Evolutionary conservation across 768 basidiomycete species (phyloP), one percentile per base, ranked within the genome.

Genomic region (Harrya chromipes): DNA sequence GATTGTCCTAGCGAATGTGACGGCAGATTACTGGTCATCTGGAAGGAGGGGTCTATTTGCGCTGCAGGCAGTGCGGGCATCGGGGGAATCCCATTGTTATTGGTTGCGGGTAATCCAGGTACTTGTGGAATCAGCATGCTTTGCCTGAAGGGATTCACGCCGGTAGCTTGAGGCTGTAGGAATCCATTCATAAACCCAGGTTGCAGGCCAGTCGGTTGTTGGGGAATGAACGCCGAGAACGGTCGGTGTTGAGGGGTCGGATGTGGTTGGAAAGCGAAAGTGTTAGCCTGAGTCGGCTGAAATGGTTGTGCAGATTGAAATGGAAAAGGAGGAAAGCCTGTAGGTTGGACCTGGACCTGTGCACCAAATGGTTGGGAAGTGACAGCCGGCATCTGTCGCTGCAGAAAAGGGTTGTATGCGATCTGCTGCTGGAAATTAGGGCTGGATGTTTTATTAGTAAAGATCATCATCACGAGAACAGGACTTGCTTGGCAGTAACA

Each of bases 81-180:
- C 9, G 55, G 39, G 3, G 37, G 6, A 6, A 59, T 52, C 14
- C 58, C 64, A 44, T 60, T 67, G 19, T 52, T 57, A 50, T 64
- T 71, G 49, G 81, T 77, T 49, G 74, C 55, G 1, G 78, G 74
- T 66, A 79, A 72, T 2, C 83, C 82, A 4, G 84, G 87, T 8
- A 73, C 70, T 58, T 86, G 83, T 11, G 85, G 78, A 21, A 83
- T 48, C 53, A 91, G 66, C 76, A 84, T 79, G 57, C 80, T 88
- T 66, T 90, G 90, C 29, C 92, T 76, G 75, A 94, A 94, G 9
- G 90, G 91, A 67, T 93, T 94, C 37, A 74, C 70, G 17, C 83
- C 86, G 9, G 84, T 87, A 23, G 61, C 46, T 38, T 75, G 76
- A 23, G 76, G 73, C 40, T 83, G 82, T 40, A 82, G 52, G 70